Percentiles rank a stretch among this genome's conserved stretches.
Conservation (phyloP, 805 yeast species). For the Candida golubevii region DNA sequence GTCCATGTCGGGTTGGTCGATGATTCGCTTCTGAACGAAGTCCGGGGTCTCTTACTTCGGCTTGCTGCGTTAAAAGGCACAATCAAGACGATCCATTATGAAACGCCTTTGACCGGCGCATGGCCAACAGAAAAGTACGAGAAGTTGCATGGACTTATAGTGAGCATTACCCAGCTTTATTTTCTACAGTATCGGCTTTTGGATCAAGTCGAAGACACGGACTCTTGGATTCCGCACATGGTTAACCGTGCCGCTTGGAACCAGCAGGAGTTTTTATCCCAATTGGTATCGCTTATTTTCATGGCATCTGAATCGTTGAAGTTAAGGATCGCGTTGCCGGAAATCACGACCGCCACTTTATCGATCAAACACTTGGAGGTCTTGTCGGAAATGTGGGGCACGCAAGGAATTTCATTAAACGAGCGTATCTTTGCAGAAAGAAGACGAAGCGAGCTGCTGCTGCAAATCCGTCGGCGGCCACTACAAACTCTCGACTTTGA, state of each 20-base stretch:
- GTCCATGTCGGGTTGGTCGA: slow-evolving; percentile 19
- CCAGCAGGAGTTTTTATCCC: slow-evolving; percentile 24
- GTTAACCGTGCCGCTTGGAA: slow-evolving; percentile 30
- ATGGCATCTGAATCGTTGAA: slow-evolving; percentile 29
- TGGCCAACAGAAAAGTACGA: slow-evolving; percentile 30
- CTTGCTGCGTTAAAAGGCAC: slow-evolving; percentile 20
- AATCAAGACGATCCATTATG: slow-evolving; percentile 26
- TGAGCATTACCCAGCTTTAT: slow-evolving; percentile 27
- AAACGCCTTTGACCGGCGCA: slow-evolving; percentile 25
- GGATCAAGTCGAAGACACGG: slow-evolving; percentile 25
- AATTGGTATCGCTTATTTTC: slow-evolving; percentile 25
- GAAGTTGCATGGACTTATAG: slow-evolving; percentile 19
- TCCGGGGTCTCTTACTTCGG: slow-evolving; percentile 19
- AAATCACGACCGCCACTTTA: slow-evolving; percentile 28
- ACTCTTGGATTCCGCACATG: slow-evolving; percentile 25
- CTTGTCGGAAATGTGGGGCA: slow-evolving; percentile 28
- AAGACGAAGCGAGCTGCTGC: slow-evolving; percentile 6
- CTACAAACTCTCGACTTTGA: slow-evolving; percentile 22
- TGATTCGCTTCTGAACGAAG: slow-evolving; percentile 20
- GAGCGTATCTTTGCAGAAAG: slow-evolving; percentile 21
- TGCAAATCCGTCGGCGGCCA: slow-evolving; percentile 7
- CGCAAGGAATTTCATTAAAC: slow-evolving; percentile 18
- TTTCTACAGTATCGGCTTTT: slow-evolving; percentile 21
- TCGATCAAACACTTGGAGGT: slow-evolving; percentile 28
- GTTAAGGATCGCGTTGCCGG: slow-evolving; percentile 25